Evolutionary conservation across 2,329 filamentous ascomycete genomes (phyloP).

Genomic region (Epichloe brachyelytri): DNA sequence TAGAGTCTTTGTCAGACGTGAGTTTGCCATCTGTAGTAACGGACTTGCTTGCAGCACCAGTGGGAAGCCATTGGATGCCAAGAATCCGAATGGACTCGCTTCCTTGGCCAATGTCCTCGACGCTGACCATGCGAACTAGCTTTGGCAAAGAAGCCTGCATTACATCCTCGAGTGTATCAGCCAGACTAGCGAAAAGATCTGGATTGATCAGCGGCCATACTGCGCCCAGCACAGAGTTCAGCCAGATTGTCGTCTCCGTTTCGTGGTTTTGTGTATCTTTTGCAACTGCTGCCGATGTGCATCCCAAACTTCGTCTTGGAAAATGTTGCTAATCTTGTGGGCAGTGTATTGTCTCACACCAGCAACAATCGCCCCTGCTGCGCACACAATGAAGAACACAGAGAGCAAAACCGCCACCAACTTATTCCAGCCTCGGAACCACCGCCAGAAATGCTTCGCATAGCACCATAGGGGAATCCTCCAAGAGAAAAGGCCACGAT

Average conservation of each 20-base stretch:
- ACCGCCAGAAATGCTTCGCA: background rate
- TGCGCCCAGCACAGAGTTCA: conserved; percentile 54
- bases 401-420: conserved; percentile 10
- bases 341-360: conserved; percentile 45
- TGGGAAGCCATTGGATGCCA: conserved; percentile 59
- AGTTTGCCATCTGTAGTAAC: conserved; percentile 47
- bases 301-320: conserved; percentile 59
- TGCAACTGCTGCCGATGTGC: conserved; percentile 42
- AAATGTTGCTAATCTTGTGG: conserved; percentile 48
- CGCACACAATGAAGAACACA: conserved; percentile 10
- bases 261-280: conserved; percentile 27
- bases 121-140: conserved; percentile 59
- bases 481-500: conserved; percentile 1
- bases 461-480: background rate
- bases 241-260: conserved; percentile 56
- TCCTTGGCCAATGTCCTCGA: conserved; percentile 65
- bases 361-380: conserved; percentile 24
- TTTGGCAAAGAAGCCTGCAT: conserved; percentile 66
- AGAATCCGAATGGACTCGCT: conserved; percentile 58
- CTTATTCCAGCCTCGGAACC: conserved; percentile 13
- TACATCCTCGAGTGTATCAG: conserved; percentile 63
- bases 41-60: conserved; percentile 51
- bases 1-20: conserved; percentile 15
- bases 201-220: conserved; percentile 68
- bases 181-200: conserved; percentile 55